Evolutionary conservation across 352 stramenopile species (phyloP), one percentile per base, ranked within the genome.

Genomic region (Phytophthora sansomeana): DNA sequence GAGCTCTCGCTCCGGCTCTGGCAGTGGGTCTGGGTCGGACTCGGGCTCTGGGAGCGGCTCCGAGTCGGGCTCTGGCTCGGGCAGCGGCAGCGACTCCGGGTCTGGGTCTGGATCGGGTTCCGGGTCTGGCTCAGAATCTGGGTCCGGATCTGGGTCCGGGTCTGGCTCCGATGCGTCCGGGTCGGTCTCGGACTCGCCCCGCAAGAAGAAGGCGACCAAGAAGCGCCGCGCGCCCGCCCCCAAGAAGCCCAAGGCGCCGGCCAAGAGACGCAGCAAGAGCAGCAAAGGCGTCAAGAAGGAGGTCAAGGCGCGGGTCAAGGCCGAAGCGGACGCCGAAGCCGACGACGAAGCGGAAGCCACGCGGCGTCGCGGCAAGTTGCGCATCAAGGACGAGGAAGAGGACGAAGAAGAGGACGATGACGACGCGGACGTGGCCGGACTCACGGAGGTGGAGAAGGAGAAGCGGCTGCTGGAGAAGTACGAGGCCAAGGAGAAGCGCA

Each of bases 381-480:
- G 47, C 10, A 61, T 80, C 5, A 73, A 75, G 49, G 70, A 79
- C 1, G 74, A 85, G 7, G 67, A 81, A 3, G 76, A 77, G 1
- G 79, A 78, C 0, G 76, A 86, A 6, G 76, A 85, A 5, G 75
- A 84, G 2, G 69, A 80, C 0, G 81, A 86, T 2, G 83, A 90
- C 28, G 82, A 89, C 57, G 72, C 76, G 5, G 85, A 91, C 16
- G 65, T 93, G 29, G 73, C 72, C 17, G 87, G 87, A 7, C 74
- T 96, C 4, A 96, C 87, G 1, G 87, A 96, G 60, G 85, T 96
- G 16, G 87, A 96, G 69, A 96, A 96, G 63, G 87, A 96, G 69
- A 87, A 93, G 72, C 81, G 85, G 0, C 72, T 96, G 41, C 66
- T 96, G 77, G 87, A 96, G 64, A 92, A 92, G 44, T 96, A 96